These are phyloP conservation scores for Lepidopterella palustris DNA, from an alignment of 495 filamentous ascomycete genomes.

Conservation along the genomic window DNA sequence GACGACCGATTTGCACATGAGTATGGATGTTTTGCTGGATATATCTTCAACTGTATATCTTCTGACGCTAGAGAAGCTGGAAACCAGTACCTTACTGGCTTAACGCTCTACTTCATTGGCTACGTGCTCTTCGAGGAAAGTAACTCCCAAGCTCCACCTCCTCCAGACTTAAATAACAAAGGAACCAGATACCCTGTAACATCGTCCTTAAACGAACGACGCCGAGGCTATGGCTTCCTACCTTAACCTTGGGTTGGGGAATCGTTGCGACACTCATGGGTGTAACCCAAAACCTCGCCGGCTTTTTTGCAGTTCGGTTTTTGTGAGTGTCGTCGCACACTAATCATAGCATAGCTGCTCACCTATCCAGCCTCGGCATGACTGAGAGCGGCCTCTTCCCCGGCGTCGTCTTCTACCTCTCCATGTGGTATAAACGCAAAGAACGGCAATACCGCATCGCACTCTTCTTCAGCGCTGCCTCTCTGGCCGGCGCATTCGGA, in stretches of 20 bases:
- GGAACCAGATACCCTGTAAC: slow-evolving; percentile 60
- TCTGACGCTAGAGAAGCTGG: slow-evolving; percentile 40
- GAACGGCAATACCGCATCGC: slow-evolving; percentile 68
- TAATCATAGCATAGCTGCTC: neutral
- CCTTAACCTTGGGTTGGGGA: slow-evolving; percentile 49
- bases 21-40: slow-evolving; percentile 22
- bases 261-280: slow-evolving; percentile 67
- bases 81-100: slow-evolving; percentile 63
- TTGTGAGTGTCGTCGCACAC: slow-evolving; percentile 29
- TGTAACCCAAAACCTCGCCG: slow-evolving; percentile 57
- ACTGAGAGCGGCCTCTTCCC: slow-evolving; percentile 59
- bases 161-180: neutral
- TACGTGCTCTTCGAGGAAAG: slow-evolving; percentile 59
- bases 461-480: slow-evolving; percentile 68
- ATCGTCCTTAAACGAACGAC: slow-evolving; percentile 66
- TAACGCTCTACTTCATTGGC: slow-evolving; percentile 70
- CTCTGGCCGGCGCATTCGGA: slow-evolving; percentile 73
- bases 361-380: slow-evolving; percentile 8
- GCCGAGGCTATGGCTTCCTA: slow-evolving; percentile 55
- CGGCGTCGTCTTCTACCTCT: slow-evolving; percentile 76
- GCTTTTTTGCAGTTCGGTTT: slow-evolving; percentile 59
- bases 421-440: slow-evolving; percentile 74
- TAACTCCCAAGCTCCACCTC: neutral
- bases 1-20: slow-evolving; percentile 56
- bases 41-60: neutral